Conservation (phyloP, 257 asterid genomes). For the Ehretia macrophylla region DNA sequence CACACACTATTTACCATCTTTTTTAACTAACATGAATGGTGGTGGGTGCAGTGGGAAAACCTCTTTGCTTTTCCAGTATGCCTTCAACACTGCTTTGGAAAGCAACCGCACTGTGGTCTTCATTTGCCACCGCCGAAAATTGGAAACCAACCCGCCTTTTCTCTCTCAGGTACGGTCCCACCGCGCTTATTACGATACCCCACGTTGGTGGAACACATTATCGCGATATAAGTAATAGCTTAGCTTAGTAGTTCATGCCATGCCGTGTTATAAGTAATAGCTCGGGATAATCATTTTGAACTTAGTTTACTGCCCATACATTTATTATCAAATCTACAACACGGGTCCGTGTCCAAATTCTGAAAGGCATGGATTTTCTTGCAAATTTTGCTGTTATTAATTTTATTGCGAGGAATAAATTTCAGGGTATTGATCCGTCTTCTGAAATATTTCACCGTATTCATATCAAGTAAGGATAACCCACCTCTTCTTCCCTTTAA, state of each 20-base stretch:
- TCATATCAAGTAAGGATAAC: conserved; percentile 53
- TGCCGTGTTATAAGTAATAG: too few species aligned
- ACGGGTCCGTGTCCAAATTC: too few species aligned
- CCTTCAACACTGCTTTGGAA: conserved; percentile 50
- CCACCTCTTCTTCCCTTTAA: neutral
- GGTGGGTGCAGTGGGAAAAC: conserved; percentile 63
- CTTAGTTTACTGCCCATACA: too few species aligned
- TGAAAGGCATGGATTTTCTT: too few species aligned
- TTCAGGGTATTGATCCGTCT: conserved; percentile 75
- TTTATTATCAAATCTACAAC: too few species aligned
- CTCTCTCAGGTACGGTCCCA: conserved; percentile 63
- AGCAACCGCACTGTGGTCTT: conserved; percentile 45
- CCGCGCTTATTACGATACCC: too few species aligned
- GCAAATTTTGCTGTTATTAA: neutral
- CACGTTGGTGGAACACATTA: too few species aligned
- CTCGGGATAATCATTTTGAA: too few species aligned
- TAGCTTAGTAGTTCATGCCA: too few species aligned
- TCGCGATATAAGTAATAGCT: too few species aligned
- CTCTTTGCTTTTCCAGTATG: conserved; percentile 85
- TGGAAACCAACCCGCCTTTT: conserved; percentile 58
- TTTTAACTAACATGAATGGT: neutral
- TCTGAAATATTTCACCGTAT: conserved; percentile 55
- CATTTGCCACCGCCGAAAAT: conserved; percentile 63
- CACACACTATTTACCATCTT: neutral
- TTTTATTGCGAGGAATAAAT: neutral